Evolutionary conservation across 192 early-diverging fungal genomes (phyloP).

Genomic region (Entomortierella chlamydospora): DNA sequence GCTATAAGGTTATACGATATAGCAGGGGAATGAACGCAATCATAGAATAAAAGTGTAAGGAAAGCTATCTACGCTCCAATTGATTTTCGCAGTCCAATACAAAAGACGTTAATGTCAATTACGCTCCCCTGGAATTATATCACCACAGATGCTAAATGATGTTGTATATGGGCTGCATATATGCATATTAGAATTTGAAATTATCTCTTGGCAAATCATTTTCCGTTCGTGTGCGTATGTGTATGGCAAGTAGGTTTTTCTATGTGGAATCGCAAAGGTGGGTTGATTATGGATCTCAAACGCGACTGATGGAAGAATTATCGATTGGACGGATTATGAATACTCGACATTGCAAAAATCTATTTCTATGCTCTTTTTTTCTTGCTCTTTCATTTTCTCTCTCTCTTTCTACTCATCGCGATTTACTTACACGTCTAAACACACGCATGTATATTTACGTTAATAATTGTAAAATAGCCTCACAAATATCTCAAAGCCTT

Average conservation of each 20-base stretch:
- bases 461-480: background rate
- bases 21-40: too few relatives aligned
- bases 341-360: background rate
- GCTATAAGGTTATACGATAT: too few relatives aligned
- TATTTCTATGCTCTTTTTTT: conserved; percentile 1
- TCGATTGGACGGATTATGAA: background rate
- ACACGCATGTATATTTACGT: background rate
- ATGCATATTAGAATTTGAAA: conserved; percentile 27
- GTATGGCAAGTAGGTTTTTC: background rate
- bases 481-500: background rate
- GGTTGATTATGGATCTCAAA: conserved; percentile 30
- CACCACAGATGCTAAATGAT: too few relatives aligned
- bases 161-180: background rate
- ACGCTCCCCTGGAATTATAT: background rate
- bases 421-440: background rate
- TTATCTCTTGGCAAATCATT: background rate
- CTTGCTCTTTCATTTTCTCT: conserved; percentile 4
- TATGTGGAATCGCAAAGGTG: background rate
- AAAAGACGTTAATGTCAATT: too few relatives aligned
- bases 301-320: conserved; percentile 9
- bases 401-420: background rate
- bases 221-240: background rate
- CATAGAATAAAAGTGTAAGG: too few relatives aligned
- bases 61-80: too few relatives aligned
- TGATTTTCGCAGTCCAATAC: too few relatives aligned